phyloP scores from a whole-genome alignment of 139 green algal species.

The Chlorella sp. region DNA sequence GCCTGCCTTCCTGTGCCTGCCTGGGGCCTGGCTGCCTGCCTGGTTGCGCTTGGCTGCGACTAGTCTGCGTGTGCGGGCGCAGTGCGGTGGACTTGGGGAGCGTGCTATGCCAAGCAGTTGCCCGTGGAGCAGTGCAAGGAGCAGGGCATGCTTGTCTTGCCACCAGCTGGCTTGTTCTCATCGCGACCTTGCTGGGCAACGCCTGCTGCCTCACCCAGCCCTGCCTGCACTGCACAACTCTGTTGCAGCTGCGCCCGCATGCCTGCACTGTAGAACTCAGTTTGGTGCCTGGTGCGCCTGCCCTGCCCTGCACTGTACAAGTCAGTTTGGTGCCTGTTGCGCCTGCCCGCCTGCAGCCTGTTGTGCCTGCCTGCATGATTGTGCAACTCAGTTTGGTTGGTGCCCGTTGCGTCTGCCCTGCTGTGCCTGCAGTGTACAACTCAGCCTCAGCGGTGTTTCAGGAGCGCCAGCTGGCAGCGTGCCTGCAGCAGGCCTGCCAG shows the following conservation, averaged over 20 bases:
- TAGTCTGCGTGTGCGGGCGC: no score
- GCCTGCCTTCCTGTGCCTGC: not conserved
- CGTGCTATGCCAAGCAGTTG: no score
- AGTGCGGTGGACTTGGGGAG: no score
- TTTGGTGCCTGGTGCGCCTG: no score
- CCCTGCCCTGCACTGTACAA: not conserved
- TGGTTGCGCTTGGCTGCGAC: not conserved
- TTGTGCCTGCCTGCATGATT: no score
- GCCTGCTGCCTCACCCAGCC: no score
- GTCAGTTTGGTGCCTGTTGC: not conserved
- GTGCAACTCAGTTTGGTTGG: no score
- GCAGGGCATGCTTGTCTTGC: not conserved
- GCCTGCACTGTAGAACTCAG: not conserved
- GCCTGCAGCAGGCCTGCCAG: not conserved
- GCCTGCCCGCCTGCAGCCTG: no score
- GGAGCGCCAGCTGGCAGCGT: not conserved
- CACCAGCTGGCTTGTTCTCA: not conserved
- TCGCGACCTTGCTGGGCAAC: no score
- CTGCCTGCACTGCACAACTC: no score
- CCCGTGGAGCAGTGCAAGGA: not conserved
- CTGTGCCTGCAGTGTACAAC: conserved; percentile 23
- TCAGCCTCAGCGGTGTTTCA: not conserved
- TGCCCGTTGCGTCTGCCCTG: not conserved
- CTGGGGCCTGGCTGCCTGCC: not conserved
- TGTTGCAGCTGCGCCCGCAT: no score